Percentiles rank a stretch among this genome's conserved stretches.
These are phyloP conservation scores for Chrysosphaeria jannelii DNA, from an alignment of 2,329 filamentous ascomycete genomes.

Conservation along the genomic window DNA sequence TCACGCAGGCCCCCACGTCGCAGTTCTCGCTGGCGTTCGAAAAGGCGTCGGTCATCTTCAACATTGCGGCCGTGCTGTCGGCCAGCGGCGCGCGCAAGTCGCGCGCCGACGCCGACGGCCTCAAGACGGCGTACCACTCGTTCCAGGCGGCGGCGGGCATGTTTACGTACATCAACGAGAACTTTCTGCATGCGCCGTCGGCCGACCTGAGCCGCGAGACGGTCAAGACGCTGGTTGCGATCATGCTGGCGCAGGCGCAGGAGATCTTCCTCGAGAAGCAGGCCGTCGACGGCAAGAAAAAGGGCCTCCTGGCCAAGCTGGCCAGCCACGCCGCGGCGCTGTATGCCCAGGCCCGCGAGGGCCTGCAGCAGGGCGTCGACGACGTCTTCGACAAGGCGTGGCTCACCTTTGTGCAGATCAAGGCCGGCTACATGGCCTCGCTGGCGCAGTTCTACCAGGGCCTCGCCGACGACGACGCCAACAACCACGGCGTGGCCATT, in stretches of 20 bases:
- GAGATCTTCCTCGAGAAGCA: conserved; percentile 97
- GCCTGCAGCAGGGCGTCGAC: conserved; percentile 71
- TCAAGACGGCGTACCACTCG: conserved; percentile 93
- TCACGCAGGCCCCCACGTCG: conserved; percentile 88
- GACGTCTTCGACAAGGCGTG: conserved; percentile 87
- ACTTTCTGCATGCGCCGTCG: conserved; percentile 88
- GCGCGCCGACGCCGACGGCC: conserved; percentile 63
- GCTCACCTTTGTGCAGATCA: conserved; percentile 56
- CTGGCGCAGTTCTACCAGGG: conserved; percentile 86
- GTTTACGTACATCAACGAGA: conserved; percentile 99
- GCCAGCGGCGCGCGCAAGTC: conserved; percentile 88
- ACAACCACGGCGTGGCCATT: conserved; percentile 62
- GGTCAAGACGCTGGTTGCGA: conserved; percentile 72
- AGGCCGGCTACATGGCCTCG: conserved; percentile 56
- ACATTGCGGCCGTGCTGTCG: conserved; percentile 88
- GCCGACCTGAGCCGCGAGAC: conserved; percentile 90
- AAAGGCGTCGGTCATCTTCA: conserved; percentile 98
- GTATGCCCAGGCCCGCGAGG: conserved; percentile 67
- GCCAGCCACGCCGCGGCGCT: conserved; percentile 73
- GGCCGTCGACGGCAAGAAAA: conserved; percentile 72
- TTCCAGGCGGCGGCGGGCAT: conserved; percentile 96
- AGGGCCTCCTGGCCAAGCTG: conserved; percentile 69
- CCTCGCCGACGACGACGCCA: conserved; percentile 64
- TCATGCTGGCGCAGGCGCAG: conserved; percentile 87
- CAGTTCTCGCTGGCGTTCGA: conserved; percentile 94